phyloP scores from a whole-genome alignment of 108 stramenopile genomes.

The Cyclotella kingstonii region DNA sequence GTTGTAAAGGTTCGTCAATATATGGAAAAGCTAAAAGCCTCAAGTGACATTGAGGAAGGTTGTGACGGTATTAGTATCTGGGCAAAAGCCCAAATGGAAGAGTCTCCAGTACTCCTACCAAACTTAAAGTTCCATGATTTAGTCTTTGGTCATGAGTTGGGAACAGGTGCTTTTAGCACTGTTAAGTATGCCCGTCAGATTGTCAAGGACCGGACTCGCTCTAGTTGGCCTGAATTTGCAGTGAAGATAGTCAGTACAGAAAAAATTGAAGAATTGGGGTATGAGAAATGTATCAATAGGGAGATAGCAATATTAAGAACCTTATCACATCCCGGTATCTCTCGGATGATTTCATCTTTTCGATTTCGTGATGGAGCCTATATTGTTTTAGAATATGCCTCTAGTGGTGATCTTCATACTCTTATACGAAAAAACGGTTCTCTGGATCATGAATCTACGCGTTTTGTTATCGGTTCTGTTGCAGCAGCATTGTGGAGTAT shows the following conservation, averaged over 20 bases:
- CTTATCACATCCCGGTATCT: slow-evolving; percentile 89
- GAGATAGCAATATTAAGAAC: slow-evolving; percentile 89
- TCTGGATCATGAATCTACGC: slow-evolving; percentile 81
- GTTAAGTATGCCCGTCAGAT: slow-evolving; percentile 91
- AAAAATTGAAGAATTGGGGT: slow-evolving; percentile 77
- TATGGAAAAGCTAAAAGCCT: slow-evolving; percentile 64
- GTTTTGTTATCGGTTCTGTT: slow-evolving; percentile 90
- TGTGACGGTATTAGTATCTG: slow-evolving; percentile 61
- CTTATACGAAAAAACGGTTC: slow-evolving; percentile 82
- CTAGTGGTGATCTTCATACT: slow-evolving; percentile 90
- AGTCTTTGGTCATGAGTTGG: slow-evolving; percentile 94
- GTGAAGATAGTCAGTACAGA: slow-evolving; percentile 88
- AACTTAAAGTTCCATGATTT: slow-evolving; percentile 95
- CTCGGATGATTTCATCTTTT: slow-evolving; percentile 90
- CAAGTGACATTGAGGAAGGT: slow-evolving; percentile 36
- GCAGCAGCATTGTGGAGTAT: slow-evolving; percentile 88
- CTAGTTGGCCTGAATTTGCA: slow-evolving; percentile 94
- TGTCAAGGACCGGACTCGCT: slow-evolving; percentile 64
- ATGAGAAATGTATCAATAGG: slow-evolving; percentile 80
- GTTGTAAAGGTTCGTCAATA: slow-evolving; percentile 34
- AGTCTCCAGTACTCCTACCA: slow-evolving; percentile 81
- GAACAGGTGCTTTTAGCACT: slow-evolving; percentile 87
- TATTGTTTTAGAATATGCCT: slow-evolving; percentile 94
- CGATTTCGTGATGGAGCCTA: slow-evolving; percentile 91
- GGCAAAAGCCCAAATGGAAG: slow-evolving; percentile 76